phyloP scores from a whole-genome alignment of 768 basidiomycete species.

The Glaciozyma antarctica region DNA sequence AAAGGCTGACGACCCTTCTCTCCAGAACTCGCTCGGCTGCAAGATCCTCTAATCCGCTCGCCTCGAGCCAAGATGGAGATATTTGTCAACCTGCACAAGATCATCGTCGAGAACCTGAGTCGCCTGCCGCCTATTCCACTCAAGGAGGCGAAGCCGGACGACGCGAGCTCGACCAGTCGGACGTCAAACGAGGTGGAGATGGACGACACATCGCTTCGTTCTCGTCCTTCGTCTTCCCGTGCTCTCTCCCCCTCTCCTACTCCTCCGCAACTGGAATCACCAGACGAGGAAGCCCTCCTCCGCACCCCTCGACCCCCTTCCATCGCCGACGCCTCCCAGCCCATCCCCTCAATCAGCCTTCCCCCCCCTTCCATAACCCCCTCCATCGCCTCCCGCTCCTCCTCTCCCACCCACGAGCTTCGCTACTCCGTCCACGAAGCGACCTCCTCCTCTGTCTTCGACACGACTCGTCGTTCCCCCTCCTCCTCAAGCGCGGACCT shows the following conservation, averaged over 20 bases:
- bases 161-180: background rate
- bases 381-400: background rate
- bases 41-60: slow-evolving; percentile 45
- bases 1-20: background rate
- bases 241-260: background rate
- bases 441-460: slow-evolving; percentile 22
- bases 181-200: slow-evolving; percentile 21
- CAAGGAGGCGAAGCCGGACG: slow-evolving; percentile 23
- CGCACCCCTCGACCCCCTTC: slow-evolving; percentile 14
- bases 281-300: slow-evolving; percentile 17
- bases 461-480: slow-evolving; percentile 6
- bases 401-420: background rate
- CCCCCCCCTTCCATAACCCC: slow-evolving; percentile 14
- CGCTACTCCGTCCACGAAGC: slow-evolving; percentile 19
- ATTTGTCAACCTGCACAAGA: slow-evolving; percentile 72
- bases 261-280: background rate
- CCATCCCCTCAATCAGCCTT: slow-evolving; percentile 29
- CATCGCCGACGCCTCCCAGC: background rate
- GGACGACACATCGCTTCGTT: slow-evolving; percentile 31
- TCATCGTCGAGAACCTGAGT: slow-evolving; percentile 50
- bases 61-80: slow-evolving; percentile 72
- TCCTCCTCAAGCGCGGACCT: slow-evolving; percentile 65
- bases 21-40: slow-evolving; percentile 50
- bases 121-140: slow-evolving; percentile 33
- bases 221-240: slow-evolving; percentile 4